Evolutionary conservation across 352 stramenopile genomes (phyloP), one percentile per base, ranked within the genome.

Genomic region (Phytophthora uliginosa): DNA sequence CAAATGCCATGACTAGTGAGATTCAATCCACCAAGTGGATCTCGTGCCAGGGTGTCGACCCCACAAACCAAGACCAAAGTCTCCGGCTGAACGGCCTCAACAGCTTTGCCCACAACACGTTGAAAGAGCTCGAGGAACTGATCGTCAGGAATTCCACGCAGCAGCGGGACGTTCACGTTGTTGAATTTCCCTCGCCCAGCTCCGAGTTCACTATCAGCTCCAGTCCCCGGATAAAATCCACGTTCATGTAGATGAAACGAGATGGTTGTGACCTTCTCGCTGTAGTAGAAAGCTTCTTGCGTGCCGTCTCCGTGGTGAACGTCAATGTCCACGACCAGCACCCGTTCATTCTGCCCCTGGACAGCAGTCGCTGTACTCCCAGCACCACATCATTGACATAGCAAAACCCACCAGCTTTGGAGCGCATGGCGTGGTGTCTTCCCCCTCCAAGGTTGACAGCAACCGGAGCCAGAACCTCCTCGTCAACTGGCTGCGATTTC

Each of bases 91-190:
- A 45, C 36, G 4, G 13, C 13, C 36, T 45, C 36, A 45, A n/a
- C 36, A 15, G 36, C 36, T 45, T 45, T 45, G 4, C 36, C 13
- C 36, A 45, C 13, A 2, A 45, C 13, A n/a, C 36, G 13, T 17
- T 45, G 36, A 17, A 45, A 45, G 13, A 45, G 1, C 12, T 45
- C 22, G 20, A 80, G 57, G 57, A 94, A 95, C 59, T 84, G 65
- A 2, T 66, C 48, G 62, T 96, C 83, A 0, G 68, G 80, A 55
- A 89, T 84, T 20, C 85, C 86, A 60, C 79, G 75, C 33, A 76
- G 78, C 26, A 95, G 26, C 17, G 86, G 85, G 6, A 95, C 69
- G 61, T 95, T 95, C 12, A 95, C 56, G 47, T 87, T 91, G 55
- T 80, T 70, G 67, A 76, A 48, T 50, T 81, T 82, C 8, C 84